Evolutionary conservation across 2,329 filamentous ascomycete genomes (phyloP).

Genomic region (Neonectria faginata): DNA sequence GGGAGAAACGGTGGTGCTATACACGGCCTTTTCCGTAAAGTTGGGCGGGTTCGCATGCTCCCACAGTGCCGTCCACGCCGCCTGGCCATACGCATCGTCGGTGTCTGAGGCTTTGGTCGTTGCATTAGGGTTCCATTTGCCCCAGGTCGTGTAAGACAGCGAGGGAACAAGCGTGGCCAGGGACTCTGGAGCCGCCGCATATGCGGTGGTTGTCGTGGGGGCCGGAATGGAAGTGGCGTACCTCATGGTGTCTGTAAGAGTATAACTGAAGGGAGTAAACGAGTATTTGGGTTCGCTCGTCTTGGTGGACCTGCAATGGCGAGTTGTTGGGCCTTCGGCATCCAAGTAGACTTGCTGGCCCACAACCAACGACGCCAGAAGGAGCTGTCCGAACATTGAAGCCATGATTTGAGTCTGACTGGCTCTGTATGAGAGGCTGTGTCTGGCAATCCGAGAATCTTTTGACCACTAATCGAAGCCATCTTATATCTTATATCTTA

Average conservation of each 20-base stretch:
- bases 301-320: slow-evolving; percentile 41
- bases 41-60: slow-evolving; percentile 50
- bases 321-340: slow-evolving; percentile 45
- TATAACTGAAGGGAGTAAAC: slow-evolving; percentile 47
- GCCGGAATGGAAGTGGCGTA: slow-evolving; percentile 48
- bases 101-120: slow-evolving; percentile 45
- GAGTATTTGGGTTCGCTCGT: slow-evolving; percentile 44
- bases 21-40: slow-evolving; percentile 48
- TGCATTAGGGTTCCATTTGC: slow-evolving; percentile 50
- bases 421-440: background rate
- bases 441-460: background rate
- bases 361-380: slow-evolving; percentile 36
- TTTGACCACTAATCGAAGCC: background rate
- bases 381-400: slow-evolving; percentile 32
- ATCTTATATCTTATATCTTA: background rate
- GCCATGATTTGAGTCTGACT: slow-evolving; percentile 30
- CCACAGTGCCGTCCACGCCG: slow-evolving; percentile 51
- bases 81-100: slow-evolving; percentile 47
- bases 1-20: slow-evolving; percentile 63
- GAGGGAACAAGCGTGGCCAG: slow-evolving; percentile 43
- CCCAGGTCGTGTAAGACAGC: slow-evolving; percentile 50
- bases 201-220: slow-evolving; percentile 48
- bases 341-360: slow-evolving; percentile 46
- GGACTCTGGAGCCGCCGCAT: slow-evolving; percentile 45
- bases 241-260: slow-evolving; percentile 49